phyloP scores from a whole-genome alignment of 1,284 basidiomycete genomes.

The Chalciporus sp. region DNA sequence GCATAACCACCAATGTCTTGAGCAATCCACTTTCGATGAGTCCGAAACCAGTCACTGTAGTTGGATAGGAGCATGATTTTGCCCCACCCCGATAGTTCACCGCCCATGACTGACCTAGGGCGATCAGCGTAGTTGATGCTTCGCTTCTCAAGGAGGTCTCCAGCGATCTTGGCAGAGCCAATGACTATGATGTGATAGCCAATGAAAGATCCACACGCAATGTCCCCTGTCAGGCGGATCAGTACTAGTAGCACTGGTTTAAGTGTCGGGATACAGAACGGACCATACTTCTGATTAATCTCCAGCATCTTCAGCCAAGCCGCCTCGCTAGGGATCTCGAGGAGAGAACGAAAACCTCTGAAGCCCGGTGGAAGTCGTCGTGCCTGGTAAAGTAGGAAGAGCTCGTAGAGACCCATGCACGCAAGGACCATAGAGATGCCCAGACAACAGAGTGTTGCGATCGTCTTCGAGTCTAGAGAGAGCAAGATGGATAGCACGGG shows the following conservation, averaged over 20 bases:
- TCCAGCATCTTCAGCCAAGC: constrained; percentile 14
- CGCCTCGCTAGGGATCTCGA: constrained; percentile 11
- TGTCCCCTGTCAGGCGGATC: constrained; percentile 15
- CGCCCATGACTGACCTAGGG: constrained; percentile 26
- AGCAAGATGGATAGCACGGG: background rate
- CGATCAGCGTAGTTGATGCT: constrained; percentile 25
- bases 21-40: constrained; percentile 25
- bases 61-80: constrained; percentile 29
- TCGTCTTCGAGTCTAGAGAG: background rate
- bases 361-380: constrained; percentile 19
- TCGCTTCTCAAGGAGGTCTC: constrained; percentile 26
- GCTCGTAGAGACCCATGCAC: constrained; percentile 4
- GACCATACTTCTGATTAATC: constrained; percentile 18
- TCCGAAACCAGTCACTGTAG: constrained; percentile 25
- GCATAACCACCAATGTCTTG: constrained; percentile 34
- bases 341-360: constrained; percentile 13
- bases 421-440: background rate
- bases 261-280: background rate
- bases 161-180: constrained; percentile 23
- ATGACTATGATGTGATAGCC: constrained; percentile 20
- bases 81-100: constrained; percentile 32
- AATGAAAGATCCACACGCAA: constrained; percentile 17
- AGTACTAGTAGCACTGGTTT: background rate
- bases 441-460: background rate
- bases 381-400: constrained; percentile 4